Evolutionary conservation across 2,329 filamentous ascomycete species (phyloP).

Genomic region (Fusarium succisae): DNA sequence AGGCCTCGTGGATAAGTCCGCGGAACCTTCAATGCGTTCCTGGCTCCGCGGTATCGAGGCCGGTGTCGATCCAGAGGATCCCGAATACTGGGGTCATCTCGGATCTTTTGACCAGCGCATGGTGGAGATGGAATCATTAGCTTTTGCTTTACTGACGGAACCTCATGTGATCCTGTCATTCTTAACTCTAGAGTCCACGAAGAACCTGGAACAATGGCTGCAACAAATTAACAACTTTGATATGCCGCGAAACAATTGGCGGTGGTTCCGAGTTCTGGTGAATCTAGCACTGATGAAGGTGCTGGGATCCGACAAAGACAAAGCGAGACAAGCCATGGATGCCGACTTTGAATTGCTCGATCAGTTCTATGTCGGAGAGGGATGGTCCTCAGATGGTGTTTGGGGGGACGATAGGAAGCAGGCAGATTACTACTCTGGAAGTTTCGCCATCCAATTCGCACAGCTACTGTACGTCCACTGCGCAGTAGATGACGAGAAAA

Average conservation of each 20-base stretch:
- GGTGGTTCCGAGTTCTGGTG: constrained; percentile 61
- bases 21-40: constrained; percentile 41
- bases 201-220: constrained; percentile 54
- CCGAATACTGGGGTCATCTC: constrained; percentile 59
- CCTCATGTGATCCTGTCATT: constrained; percentile 49
- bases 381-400: constrained; percentile 58
- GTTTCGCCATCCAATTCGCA: background rate
- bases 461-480: background rate
- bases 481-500: background rate
- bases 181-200: constrained; percentile 41
- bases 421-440: constrained; percentile 36
- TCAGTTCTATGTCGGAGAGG: constrained; percentile 54
- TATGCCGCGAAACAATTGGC: constrained; percentile 61
- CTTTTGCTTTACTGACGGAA: constrained; percentile 56
- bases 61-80: constrained; percentile 46
- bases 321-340: constrained; percentile 50
- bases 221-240: constrained; percentile 52
- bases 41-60: constrained; percentile 46
- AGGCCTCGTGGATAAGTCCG: constrained; percentile 50
- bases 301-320: constrained; percentile 48
- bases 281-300: constrained; percentile 56
- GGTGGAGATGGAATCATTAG: constrained; percentile 63
- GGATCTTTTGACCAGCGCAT: constrained; percentile 59
- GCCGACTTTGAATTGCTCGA: constrained; percentile 56
- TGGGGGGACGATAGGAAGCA: constrained; percentile 51